Conservation (phyloP, 768 basidiomycete species). For the Boletus rufocinnamomeus region DNA sequence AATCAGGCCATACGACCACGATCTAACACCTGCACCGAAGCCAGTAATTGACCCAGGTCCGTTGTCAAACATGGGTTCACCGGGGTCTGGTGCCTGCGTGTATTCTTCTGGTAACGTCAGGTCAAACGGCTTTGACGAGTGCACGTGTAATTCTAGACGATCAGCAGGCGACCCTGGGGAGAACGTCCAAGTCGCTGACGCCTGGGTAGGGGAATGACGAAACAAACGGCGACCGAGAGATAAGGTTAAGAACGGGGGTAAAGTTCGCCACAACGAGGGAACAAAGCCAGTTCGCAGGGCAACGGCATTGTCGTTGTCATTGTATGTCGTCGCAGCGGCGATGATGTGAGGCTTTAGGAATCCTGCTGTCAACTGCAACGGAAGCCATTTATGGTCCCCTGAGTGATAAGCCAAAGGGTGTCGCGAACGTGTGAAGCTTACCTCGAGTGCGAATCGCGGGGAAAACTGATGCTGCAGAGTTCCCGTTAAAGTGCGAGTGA, state of each 20-base stretch:
- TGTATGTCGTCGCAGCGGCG: slow-evolving; percentile 49
- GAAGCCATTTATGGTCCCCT: slow-evolving; percentile 17
- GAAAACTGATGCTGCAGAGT: slow-evolving; percentile 79
- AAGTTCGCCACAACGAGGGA: slow-evolving; percentile 34
- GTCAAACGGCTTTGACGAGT: slow-evolving; percentile 46
- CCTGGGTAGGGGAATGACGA: slow-evolving; percentile 47
- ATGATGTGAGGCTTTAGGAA: slow-evolving; percentile 44
- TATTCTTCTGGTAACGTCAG: slow-evolving; percentile 30
- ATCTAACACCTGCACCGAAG: slow-evolving; percentile 45
- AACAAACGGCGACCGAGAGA: slow-evolving; percentile 55
- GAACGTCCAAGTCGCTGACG: slow-evolving; percentile 39
- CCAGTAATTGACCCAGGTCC: slow-evolving; percentile 53
- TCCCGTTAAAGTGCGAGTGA: slow-evolving; percentile 54
- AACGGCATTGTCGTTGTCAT: slow-evolving; percentile 48
- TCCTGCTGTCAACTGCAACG: slow-evolving; percentile 40
- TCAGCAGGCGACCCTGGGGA: slow-evolving; percentile 25
- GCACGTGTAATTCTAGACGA: slow-evolving; percentile 43
- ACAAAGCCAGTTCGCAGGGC: slow-evolving; percentile 40
- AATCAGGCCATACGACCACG: slow-evolving; percentile 50
- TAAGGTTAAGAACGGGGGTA: slow-evolving; percentile 45
- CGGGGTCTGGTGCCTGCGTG: slow-evolving; percentile 23
- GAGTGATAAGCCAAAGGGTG: slow-evolving; percentile 12
- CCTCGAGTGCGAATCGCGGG: slow-evolving; percentile 56
- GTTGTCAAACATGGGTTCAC: slow-evolving; percentile 26
- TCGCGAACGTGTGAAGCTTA: slow-evolving; percentile 28